These are phyloP conservation scores for Pleurotus citrinopileatus DNA, from an alignment of 768 basidiomycete genomes.

Conservation along the genomic window DNA sequence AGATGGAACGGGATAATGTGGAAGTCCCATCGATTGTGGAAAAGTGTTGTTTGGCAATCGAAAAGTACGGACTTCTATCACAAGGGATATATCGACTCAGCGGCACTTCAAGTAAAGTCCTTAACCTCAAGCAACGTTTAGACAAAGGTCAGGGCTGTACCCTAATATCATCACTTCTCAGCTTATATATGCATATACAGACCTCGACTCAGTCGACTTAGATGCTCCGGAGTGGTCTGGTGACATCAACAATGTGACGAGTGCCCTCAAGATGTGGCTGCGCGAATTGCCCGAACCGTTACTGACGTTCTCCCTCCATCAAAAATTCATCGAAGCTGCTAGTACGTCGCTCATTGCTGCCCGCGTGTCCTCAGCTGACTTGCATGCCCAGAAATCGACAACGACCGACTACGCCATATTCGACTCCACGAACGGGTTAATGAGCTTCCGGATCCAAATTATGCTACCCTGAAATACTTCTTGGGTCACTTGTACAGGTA, in stretches of 20 bases:
- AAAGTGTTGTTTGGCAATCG: conserved; percentile 90
- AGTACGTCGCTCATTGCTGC: conserved; percentile 50
- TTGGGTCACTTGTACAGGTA: conserved; percentile 92
- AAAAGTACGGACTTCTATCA: conserved; percentile 77
- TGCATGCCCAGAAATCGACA: conserved; percentile 69
- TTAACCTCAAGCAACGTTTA: conserved; percentile 74
- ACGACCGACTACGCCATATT: conserved; percentile 93
- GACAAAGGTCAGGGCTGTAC: conserved; percentile 64
- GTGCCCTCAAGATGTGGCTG: conserved; percentile 93
- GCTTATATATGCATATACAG: conserved; percentile 30
- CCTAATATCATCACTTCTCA: background rate
- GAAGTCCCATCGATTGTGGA: conserved; percentile 87
- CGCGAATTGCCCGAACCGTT: conserved; percentile 94
- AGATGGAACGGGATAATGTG: conserved; percentile 86
- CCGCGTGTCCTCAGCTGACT: conserved; percentile 5
- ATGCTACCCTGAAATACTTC: conserved; percentile 94
- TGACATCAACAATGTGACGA: conserved; percentile 96
- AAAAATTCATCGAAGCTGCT: conserved; percentile 93
- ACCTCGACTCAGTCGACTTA: conserved; percentile 85
- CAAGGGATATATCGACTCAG: conserved; percentile 94
- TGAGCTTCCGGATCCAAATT: conserved; percentile 97
- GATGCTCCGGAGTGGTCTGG: conserved; percentile 86
- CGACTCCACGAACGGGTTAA: conserved; percentile 96
- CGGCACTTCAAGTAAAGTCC: conserved; percentile 86
- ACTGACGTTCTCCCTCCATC: conserved; percentile 78